These are phyloP conservation scores for Penicillium goetzii DNA, from an alignment of 495 filamentous ascomycete genomes.

Conservation along the genomic window DNA sequence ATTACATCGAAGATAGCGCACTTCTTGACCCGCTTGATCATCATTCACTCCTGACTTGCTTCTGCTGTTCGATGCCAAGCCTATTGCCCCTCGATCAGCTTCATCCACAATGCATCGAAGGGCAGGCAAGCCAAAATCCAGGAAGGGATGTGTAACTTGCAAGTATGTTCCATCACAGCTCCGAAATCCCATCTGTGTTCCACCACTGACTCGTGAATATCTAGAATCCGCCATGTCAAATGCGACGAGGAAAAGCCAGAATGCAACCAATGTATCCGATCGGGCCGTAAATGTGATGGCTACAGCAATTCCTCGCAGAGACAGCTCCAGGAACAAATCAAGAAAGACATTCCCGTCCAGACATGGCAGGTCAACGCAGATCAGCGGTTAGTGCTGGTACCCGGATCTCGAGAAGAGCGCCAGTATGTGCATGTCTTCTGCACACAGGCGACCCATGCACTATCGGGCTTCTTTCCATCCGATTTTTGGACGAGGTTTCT, in stretches of 20 bases:
- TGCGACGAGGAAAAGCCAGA: constrained; percentile 53
- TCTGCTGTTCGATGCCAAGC: neutral
- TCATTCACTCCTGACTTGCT: neutral
- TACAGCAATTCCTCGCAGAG: constrained; percentile 20
- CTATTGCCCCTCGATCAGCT: neutral
- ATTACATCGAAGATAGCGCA: neutral
- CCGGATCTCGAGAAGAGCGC: constrained; percentile 29
- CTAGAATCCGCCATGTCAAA: constrained; percentile 53
- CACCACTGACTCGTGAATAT: neutral
- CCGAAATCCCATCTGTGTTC: constrained; percentile 12
- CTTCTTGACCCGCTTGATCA: neutral
- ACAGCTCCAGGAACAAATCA: constrained; percentile 13
- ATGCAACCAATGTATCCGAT: constrained; percentile 51
- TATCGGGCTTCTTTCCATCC: constrained; percentile 65
- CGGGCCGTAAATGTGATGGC: constrained; percentile 52
- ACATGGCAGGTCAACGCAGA: constrained; percentile 12
- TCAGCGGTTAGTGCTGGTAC: constrained; percentile 19
- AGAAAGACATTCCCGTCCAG: neutral
- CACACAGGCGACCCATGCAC: constrained; percentile 17
- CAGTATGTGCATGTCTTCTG: constrained; percentile 33
- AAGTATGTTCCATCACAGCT: constrained; percentile 25
- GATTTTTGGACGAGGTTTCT: constrained; percentile 60
- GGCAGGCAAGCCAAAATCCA: constrained; percentile 16
- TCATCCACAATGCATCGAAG: constrained; percentile 2
- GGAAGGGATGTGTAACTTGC: constrained; percentile 22